Evolutionary conservation across 139 green algal genomes (phyloP).

Genomic region (Chlamydomonas eustigma): DNA sequence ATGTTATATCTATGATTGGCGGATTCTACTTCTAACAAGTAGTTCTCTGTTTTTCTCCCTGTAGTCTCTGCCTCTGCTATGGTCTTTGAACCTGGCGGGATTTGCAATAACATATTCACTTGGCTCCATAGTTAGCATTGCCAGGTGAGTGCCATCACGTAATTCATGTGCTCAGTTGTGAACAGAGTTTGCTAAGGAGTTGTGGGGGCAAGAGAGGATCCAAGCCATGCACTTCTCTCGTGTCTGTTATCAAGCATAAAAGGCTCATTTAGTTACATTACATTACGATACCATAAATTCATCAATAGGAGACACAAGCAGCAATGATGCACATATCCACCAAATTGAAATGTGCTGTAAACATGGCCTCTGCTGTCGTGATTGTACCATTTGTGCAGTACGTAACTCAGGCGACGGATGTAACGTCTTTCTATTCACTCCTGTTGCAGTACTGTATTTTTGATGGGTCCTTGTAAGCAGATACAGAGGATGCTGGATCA

Average conservation of each 20-base stretch:
- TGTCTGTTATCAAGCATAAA: too few species aligned
- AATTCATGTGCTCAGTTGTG: too few species aligned
- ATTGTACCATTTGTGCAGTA: neutral
- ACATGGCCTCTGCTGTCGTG: neutral
- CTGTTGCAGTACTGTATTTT: conserved; percentile 10
- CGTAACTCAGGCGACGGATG: neutral
- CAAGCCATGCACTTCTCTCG: too few species aligned
- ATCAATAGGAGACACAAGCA: too few species aligned
- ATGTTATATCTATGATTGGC: too few species aligned
- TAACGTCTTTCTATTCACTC: neutral
- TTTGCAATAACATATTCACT: conserved; percentile 5
- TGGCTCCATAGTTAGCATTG: neutral
- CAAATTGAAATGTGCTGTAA: neutral
- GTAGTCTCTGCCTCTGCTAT: neutral
- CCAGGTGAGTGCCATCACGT: neutral
- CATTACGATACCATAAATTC: too few species aligned
- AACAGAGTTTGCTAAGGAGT: too few species aligned
- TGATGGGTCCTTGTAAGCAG: conserved; percentile 29
- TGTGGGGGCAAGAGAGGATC: too few species aligned
- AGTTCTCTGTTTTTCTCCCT: neutral
- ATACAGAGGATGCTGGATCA: conserved; percentile 38
- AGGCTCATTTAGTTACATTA: too few species aligned
- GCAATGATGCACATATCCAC: too few species aligned
- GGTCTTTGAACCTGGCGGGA: neutral
- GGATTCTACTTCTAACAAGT: too few species aligned